These are phyloP conservation scores for Entomortierella lignicola DNA, from an alignment of 192 early-diverging fungal species.

Conservation along the genomic window DNA sequence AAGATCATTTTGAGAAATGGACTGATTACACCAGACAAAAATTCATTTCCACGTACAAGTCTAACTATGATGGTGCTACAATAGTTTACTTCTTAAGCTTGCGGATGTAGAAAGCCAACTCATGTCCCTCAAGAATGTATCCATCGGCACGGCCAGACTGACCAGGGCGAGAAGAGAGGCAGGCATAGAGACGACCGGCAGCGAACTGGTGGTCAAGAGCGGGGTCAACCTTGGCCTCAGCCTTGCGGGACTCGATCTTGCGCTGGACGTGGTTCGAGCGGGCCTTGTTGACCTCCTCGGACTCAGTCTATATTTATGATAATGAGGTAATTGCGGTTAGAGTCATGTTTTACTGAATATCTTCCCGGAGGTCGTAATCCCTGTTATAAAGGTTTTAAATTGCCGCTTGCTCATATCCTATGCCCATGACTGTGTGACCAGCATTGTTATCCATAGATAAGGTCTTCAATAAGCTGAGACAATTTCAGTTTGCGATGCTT, in stretches of 20 bases:
- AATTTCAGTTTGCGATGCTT: constrained; percentile 72
- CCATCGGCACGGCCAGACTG: constrained; percentile 97
- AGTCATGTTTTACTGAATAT: too few species aligned
- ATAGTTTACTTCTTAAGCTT: constrained; percentile 57
- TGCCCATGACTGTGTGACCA: too few species aligned
- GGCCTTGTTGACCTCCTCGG: constrained; percentile 78
- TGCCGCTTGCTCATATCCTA: constrained; percentile 14
- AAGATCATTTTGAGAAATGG: too few species aligned
- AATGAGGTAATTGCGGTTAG: background rate
- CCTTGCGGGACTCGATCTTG: constrained; percentile 89
- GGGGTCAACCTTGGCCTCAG: constrained; percentile 83
- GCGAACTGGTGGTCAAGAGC: constrained; percentile 93
- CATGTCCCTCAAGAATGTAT: constrained; percentile 99
- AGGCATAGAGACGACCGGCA: constrained; percentile 93
- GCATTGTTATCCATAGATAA: constrained; percentile 89
- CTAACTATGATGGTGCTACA: too few species aligned
- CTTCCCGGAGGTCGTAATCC: too few species aligned
- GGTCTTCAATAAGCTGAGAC: too few species aligned
- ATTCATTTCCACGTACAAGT: too few species aligned
- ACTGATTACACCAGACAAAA: too few species aligned
- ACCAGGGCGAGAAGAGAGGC: constrained; percentile 94
- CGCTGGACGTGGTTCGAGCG: constrained; percentile 92
- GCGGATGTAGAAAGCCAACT: constrained; percentile 96
- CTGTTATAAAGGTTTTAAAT: too few species aligned
- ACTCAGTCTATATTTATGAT: constrained; percentile 71